Base-by-base conservation (phyloP, 2,329 filamentous ascomycete genomes). In the Myriosclerotinia duriaeana region DNA sequence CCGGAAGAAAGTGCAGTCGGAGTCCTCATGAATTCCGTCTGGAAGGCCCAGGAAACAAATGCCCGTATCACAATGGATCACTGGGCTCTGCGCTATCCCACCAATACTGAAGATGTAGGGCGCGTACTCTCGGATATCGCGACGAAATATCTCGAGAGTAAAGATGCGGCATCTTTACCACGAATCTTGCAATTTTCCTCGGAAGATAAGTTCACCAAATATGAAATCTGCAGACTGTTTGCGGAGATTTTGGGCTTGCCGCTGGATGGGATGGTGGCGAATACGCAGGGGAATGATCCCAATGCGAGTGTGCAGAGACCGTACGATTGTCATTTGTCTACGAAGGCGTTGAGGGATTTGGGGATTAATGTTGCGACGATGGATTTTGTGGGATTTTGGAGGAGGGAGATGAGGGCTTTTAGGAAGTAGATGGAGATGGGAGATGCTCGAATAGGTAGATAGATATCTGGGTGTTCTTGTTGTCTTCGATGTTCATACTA, bases 291-390 rank as follows among this genome's bases (percentile, higher is more conserved):
- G 48, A 90, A 90, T 76, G 89, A 91, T 70, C 87, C 88, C 7
- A 87, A 86, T 69, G 86, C 89, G 54, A 82, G 83, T 30, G 90
- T 93, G 0, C 86, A 93, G 78, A 84, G 93, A 70, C 93, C 93
- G 15, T 97, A 91, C 75, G 92, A 97, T 78, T 94, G 90, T 72
- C 92, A 97, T 78, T 80, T 97, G 55, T 93, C 91, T 73, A 97
- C 90, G 11, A 85, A 85, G 77, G 86, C 82, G 50, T 79, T 97
- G 70, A 85, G 85, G 76, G 86, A 91, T 17, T 76, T 96, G 69
- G 91, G 87, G 0, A 90, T 97, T 69, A 84, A 90, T 74, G 86
- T 94, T 66, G 81, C 84, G 55, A 92, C 91, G 0, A 84, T 88
- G 74, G 85, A 93, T 72, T 97, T 97, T 76, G 81, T 81, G 55